Evolutionary conservation across 345 rosid species (phyloP).

Genomic region (Rhodomyrtus tomentosa): DNA sequence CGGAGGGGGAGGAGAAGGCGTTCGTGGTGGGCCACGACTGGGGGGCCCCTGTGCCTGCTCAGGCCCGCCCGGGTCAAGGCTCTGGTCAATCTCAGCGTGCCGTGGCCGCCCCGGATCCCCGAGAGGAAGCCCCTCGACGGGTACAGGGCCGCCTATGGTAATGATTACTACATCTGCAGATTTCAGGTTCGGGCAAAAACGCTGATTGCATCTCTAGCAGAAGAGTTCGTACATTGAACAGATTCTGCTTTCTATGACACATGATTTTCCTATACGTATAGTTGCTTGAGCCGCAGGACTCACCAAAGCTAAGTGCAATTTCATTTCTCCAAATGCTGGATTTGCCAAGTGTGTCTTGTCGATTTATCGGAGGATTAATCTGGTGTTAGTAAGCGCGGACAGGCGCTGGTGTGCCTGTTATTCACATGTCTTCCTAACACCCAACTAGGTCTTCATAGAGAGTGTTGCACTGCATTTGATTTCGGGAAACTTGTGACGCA

Average conservation of each 20-base stretch:
- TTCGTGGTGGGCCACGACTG: conserved; percentile 67
- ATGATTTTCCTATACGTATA: background rate
- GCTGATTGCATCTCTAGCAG: background rate
- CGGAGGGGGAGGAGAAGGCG: conserved; percentile 17
- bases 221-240: background rate
- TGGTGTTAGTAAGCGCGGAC: background rate
- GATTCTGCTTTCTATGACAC: background rate
- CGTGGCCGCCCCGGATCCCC: conserved; percentile 35
- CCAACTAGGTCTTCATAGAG: background rate
- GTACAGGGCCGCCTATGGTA: conserved; percentile 32
- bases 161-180: conserved; percentile 76
- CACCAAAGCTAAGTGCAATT: background rate
- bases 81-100: conserved; percentile 43
- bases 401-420: background rate
- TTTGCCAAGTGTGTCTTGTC: background rate
- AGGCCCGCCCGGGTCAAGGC: conserved; percentile 60
- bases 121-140: conserved; percentile 33
- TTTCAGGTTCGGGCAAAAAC: conserved; percentile 66
- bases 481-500: background rate
- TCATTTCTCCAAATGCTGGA: background rate
- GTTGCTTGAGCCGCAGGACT: background rate
- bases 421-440: background rate
- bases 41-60: conserved; percentile 55
- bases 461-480: background rate
- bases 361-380: background rate